Evolutionary conservation across 1,284 basidiomycete species (phyloP).

Genomic region (Ganoderma leucocontextum): DNA sequence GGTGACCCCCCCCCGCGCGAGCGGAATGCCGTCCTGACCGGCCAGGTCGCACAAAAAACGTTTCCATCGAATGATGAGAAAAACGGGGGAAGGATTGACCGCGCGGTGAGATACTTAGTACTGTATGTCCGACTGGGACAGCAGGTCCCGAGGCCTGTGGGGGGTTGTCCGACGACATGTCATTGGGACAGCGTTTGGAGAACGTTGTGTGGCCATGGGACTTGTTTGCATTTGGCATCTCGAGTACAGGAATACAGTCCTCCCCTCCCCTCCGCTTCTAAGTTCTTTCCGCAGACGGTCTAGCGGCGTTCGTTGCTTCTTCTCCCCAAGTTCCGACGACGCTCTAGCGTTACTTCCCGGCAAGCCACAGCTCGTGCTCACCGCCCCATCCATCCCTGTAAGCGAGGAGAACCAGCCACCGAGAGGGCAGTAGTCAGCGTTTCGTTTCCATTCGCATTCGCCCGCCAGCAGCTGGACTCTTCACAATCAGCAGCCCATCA

Average conservation of each 20-base stretch:
- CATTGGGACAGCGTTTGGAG: slow-evolving; percentile 3
- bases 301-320: not conserved
- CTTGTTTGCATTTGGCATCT: slow-evolving; percentile 14
- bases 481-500: slow-evolving; percentile 9
- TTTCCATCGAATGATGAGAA: not conserved
- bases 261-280: slow-evolving; percentile 4
- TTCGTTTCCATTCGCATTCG: not conserved
- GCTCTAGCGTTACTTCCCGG: slow-evolving; percentile 1
- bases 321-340: slow-evolving; percentile 17
- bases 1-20: not conserved
- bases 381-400: slow-evolving; percentile 35
- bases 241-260: slow-evolving; percentile 11
- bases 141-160: not conserved
- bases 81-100: not conserved
- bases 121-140: not conserved
- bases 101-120: not conserved
- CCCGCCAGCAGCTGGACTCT: slow-evolving; percentile 4
- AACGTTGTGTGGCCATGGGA: slow-evolving; percentile 6
- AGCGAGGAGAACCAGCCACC: not conserved
- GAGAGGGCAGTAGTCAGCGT: slow-evolving; percentile 9
- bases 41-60: not conserved
- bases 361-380: slow-evolving; percentile 15
- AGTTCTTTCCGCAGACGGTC: not conserved
- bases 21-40: slow-evolving; percentile 8
- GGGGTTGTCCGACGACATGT: not conserved